Percentiles rank a stretch among this genome's conserved stretches.
Evolutionary conservation across 2,329 filamentous ascomycete species (phyloP).

Genomic region (Hymenoscyphus scutula): DNA sequence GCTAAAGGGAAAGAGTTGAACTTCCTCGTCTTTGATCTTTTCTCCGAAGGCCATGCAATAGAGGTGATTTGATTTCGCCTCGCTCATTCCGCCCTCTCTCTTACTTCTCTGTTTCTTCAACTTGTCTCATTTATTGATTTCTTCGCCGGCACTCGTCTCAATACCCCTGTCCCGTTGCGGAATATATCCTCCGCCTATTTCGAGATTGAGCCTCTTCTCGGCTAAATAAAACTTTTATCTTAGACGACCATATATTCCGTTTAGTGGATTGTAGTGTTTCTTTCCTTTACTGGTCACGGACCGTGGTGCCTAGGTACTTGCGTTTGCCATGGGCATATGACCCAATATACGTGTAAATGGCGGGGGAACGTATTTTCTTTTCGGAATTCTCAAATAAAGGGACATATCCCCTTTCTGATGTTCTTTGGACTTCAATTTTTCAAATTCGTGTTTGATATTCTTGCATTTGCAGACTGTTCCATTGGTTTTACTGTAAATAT

Average conservation of each 20-base stretch:
- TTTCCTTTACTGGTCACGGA: constrained; percentile 3
- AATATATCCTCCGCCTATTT: constrained; percentile 15
- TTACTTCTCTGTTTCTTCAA: neutral
- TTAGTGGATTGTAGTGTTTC: constrained; percentile 1
- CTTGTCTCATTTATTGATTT: neutral
- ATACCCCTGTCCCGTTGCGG: constrained; percentile 3
- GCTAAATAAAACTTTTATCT: constrained; percentile 8
- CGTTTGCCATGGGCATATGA: constrained; percentile 9
- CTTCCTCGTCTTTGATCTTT: neutral
- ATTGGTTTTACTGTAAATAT: constrained; percentile 18
- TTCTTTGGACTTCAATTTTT: neutral
- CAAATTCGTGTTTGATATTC: neutral
- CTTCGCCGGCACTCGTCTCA: neutral
- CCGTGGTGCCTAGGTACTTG: constrained; percentile 7
- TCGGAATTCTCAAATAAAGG: neutral
- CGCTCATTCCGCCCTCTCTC: neutral
- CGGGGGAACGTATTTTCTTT: neutral
- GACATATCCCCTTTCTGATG: neutral
- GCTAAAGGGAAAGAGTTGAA: neutral
- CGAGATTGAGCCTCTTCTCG: constrained; percentile 11
- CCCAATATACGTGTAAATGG: neutral
- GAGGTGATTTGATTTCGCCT: neutral
- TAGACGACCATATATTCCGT: constrained; percentile 3
- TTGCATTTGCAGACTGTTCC: neutral
- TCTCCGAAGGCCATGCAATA: neutral